Evolutionary conservation across 371 early-diverging fungal species (phyloP), one percentile per base, ranked within the genome.

Genomic region (Rhizopus delemar): DNA sequence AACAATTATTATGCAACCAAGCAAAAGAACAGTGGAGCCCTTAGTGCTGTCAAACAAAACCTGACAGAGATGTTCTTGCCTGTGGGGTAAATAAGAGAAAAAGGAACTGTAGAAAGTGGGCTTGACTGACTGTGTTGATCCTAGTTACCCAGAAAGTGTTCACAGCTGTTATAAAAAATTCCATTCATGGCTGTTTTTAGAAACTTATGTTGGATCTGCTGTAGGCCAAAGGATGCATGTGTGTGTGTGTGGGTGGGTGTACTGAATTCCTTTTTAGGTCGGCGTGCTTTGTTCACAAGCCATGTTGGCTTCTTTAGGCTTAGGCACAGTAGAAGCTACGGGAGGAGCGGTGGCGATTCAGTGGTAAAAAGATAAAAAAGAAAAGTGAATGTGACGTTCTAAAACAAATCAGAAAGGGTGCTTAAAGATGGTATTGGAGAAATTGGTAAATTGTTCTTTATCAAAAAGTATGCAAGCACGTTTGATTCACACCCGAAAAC

Each of bases 401-500:
- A 31, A 11, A 57, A 4, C 15, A 56, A 29, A 16, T 32, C 12
- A 15, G 33, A 63, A 46, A 74, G 78, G 77, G 85, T 88, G 0
- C 65, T 90, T 28, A 90, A 90, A 58, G 90, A 88, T 71, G 88
- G 86, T 13, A 75, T 85, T 58, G 86, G 81, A 59, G 87, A 90
- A 65, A 73, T 90, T 38, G 90, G 88, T 51, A 90, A 90, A 70
- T 70, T 90, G 13, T 80, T 90, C 55, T 86, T 90, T 57, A 90
- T 90, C 65, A 84, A 87, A 62, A 71, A 81, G 15, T 90, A 80
- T 67, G 84, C 88, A 2, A 77, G 81, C 51, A 81, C 81, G 0
- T 88, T 90, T 70, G 90, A 90, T 57, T 86, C 88, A 12, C 87
- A 86, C 58, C 88, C 88, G 13, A 90, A 87, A 59, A 86, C 86